These are phyloP conservation scores for Populus nigra DNA, from an alignment of 345 rosid species.

Conservation along the genomic window DNA sequence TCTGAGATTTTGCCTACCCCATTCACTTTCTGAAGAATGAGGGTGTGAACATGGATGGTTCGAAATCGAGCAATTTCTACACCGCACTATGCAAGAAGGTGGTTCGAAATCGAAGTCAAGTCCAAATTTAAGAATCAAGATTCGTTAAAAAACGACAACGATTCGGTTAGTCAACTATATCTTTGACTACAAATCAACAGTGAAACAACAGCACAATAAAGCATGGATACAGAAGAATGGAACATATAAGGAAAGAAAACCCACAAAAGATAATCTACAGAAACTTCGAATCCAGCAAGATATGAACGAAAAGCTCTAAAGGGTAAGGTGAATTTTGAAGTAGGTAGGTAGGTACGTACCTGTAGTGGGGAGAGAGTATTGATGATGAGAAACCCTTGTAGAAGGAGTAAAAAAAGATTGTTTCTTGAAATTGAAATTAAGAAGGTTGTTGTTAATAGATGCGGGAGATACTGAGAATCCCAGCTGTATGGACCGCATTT, in stretches of 20 bases:
- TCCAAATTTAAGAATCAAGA: background rate
- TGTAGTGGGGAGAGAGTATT: slow-evolving; percentile 23
- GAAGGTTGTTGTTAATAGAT: slow-evolving; percentile 14
- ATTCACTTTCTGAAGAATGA: background rate
- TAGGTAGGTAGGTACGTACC: slow-evolving; percentile 28
- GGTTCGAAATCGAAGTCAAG: background rate
- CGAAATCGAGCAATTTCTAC: no score
- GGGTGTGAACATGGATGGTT: background rate
- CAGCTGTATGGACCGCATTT: slow-evolving; percentile 71
- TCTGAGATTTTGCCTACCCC: background rate
- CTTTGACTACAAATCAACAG: background rate
- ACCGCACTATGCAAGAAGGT: no score
- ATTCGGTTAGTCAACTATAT: background rate
- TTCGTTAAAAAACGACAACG: background rate
- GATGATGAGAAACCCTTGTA: slow-evolving; percentile 32
- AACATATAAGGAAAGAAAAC: background rate
- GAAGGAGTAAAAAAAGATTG: slow-evolving; percentile 22
- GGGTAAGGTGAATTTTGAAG: background rate
- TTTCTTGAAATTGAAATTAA: slow-evolving; percentile 33
- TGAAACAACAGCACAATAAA: background rate
- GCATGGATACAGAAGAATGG: background rate
- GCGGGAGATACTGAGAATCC: slow-evolving; percentile 52
- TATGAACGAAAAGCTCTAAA: background rate
- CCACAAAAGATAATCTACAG: background rate
- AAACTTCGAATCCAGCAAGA: background rate